Conservation (phyloP, 345 rosid species). For the Lumnitzera littorea region DNA sequence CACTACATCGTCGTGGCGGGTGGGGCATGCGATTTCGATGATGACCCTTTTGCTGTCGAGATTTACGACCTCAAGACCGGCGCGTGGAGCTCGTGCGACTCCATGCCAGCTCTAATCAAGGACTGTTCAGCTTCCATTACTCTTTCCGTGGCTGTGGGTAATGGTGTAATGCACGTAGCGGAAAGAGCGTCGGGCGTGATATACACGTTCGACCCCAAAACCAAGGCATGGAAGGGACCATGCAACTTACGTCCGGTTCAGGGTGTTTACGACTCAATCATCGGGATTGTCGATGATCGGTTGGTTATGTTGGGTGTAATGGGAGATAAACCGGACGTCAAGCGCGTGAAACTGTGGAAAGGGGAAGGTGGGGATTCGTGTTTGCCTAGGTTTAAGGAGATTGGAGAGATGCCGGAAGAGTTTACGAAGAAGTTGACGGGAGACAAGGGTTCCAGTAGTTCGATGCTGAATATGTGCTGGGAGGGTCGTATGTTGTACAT, state of each 20-base stretch:
- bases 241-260: slow-evolving; percentile 25
- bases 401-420: slow-evolving; percentile 45
- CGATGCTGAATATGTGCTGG: slow-evolving; percentile 26
- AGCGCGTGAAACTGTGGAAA: slow-evolving; percentile 50
- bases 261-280: slow-evolving; percentile 19
- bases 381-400: slow-evolving; percentile 18
- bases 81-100: slow-evolving; percentile 44
- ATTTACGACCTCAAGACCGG: slow-evolving; percentile 30
- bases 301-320: slow-evolving; percentile 42
- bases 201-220: slow-evolving; percentile 38
- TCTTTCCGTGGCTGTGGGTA: slow-evolving; percentile 44
- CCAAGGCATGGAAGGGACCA: slow-evolving; percentile 54
- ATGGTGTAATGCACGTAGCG: slow-evolving; percentile 32
- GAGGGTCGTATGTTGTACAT: slow-evolving; percentile 33
- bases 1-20: slow-evolving; percentile 44
- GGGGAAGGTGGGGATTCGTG: slow-evolving; percentile 9
- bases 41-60: slow-evolving; percentile 65
- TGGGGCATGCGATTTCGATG: slow-evolving; percentile 61
- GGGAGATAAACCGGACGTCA: slow-evolving; percentile 20
- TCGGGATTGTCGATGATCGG: slow-evolving; percentile 25
- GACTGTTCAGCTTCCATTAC: slow-evolving; percentile 54
- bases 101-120: slow-evolving; percentile 46
- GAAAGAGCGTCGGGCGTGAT: slow-evolving; percentile 44
- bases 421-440: slow-evolving; percentile 29
- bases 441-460: slow-evolving; percentile 6